These are phyloP conservation scores for Fraxinus greggii DNA, from an alignment of 305 asterid genomes.

Conservation along the genomic window DNA sequence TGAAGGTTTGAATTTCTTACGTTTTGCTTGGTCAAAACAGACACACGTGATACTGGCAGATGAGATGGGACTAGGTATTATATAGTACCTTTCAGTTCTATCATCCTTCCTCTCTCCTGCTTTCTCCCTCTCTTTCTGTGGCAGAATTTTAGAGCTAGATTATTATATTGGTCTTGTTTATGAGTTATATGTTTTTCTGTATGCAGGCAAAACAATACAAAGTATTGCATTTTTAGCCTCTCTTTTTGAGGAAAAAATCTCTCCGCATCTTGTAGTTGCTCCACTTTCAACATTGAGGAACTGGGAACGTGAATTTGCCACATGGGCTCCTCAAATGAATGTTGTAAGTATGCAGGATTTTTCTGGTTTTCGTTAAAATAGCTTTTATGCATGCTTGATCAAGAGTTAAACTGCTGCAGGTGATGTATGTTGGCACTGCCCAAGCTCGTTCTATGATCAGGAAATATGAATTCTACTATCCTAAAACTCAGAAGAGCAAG, in stretches of 20 bases:
- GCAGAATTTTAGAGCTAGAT: constrained; percentile 9
- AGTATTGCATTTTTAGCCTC: constrained; percentile 96
- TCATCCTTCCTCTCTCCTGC: background rate
- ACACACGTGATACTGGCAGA: constrained; percentile 99
- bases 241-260: constrained; percentile 66
- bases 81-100: constrained; percentile 21
- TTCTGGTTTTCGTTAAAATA: constrained; percentile 18
- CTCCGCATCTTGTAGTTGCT: constrained; percentile 92
- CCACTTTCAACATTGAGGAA: constrained; percentile 96
- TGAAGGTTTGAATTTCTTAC: constrained; percentile 94
- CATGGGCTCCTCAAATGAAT: constrained; percentile 99
- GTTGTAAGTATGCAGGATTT: constrained; percentile 62
- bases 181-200: constrained; percentile 23
- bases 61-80: constrained; percentile 97
- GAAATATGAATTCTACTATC: constrained; percentile 84
- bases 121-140: background rate
- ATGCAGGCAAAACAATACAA: constrained; percentile 93
- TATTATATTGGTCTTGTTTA: constrained; percentile 17
- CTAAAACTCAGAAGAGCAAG: constrained; percentile 63
- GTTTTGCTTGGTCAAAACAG: constrained; percentile 89
- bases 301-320: constrained; percentile 98
- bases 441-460: constrained; percentile 76
- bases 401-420: constrained; percentile 50
- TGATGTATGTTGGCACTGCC: constrained; percentile 87
- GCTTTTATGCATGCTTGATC: constrained; percentile 25